Conservation (phyloP, 345 rosid genomes). For the Diplotaxis tenuifolia region DNA sequence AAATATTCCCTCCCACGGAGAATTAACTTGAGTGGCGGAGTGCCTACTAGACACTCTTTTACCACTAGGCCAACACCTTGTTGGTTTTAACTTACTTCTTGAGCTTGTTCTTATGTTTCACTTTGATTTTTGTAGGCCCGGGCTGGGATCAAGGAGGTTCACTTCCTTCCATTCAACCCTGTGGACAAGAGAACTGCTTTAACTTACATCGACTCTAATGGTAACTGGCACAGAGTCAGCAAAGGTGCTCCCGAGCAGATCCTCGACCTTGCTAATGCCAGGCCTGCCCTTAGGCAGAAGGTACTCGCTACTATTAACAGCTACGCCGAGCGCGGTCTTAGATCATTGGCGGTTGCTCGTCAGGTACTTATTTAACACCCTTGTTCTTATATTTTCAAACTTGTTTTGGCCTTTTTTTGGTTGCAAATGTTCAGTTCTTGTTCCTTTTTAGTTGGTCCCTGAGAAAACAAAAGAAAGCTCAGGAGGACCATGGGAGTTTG, state of each 20-base stretch:
- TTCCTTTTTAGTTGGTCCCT: slow-evolving; percentile 16
- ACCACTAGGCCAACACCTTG: no score
- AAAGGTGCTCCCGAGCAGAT: background rate
- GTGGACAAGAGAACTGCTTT: background rate
- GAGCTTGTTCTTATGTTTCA: slow-evolving; percentile 10
- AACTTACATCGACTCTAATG: background rate
- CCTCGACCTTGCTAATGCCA: background rate
- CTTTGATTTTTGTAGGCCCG: background rate
- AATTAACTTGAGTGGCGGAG: no score
- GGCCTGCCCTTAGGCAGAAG: slow-evolving; percentile 53
- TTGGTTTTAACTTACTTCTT: slow-evolving; percentile 3
- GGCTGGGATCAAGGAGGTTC: background rate
- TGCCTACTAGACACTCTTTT: no score
- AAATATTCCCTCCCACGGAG: no score
- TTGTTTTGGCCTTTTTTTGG: background rate
- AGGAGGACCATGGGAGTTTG: background rate
- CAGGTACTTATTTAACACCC: slow-evolving; percentile 48
- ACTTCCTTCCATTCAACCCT: background rate
- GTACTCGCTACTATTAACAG: slow-evolving; percentile 65
- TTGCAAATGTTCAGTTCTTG: slow-evolving; percentile 22
- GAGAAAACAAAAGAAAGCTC: background rate
- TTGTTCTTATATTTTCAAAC: background rate
- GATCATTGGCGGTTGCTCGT: slow-evolving; percentile 83
- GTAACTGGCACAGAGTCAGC: background rate
- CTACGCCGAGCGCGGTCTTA: slow-evolving; percentile 83